A percentile compares a stretch with the other conserved stretches of the same genome.
Conservation (phyloP, 257 asterid species). For the Knoxia roxburghii region DNA sequence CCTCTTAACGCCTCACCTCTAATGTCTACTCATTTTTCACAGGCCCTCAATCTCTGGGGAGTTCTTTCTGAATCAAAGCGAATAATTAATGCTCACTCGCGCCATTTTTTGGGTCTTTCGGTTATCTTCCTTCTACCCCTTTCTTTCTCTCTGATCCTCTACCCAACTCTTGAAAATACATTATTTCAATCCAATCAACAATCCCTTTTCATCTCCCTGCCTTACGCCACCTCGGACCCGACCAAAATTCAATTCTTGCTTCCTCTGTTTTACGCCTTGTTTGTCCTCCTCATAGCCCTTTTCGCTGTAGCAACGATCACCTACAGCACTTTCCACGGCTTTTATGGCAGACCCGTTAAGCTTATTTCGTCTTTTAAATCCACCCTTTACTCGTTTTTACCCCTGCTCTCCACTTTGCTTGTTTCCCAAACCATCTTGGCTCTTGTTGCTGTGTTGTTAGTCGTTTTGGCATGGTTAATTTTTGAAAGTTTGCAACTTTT, state of each 20-base stretch:
- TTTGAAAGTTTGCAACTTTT: slow-evolving; percentile 14
- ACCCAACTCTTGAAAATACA: slow-evolving; percentile 34
- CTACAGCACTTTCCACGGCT: slow-evolving; percentile 51
- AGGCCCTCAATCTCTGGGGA: slow-evolving; percentile 46
- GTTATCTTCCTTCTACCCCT: slow-evolving; percentile 58
- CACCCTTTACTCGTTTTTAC: slow-evolving; percentile 32
- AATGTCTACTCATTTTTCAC: slow-evolving; percentile 10
- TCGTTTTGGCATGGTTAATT: slow-evolving; percentile 1
- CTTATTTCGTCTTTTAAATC: slow-evolving; percentile 45
- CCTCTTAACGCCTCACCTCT: background rate
- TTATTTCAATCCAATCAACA: slow-evolving; percentile 23
- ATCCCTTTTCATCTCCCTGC: slow-evolving; percentile 27
- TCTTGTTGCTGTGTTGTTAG: slow-evolving; percentile 13
- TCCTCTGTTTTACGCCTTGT: slow-evolving; percentile 25
- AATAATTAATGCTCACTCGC: slow-evolving; percentile 53
- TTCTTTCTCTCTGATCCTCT: slow-evolving; percentile 41
- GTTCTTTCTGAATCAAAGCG: slow-evolving; percentile 55
- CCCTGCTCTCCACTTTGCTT: slow-evolving; percentile 24
- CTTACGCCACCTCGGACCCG: slow-evolving; percentile 9
- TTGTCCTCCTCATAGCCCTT: slow-evolving; percentile 22
- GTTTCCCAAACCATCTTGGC: slow-evolving; percentile 11
- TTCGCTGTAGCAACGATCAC: slow-evolving; percentile 49
- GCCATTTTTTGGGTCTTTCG: slow-evolving; percentile 58
- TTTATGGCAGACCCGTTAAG: slow-evolving; percentile 45
- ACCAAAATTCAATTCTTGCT: slow-evolving; percentile 20